Conservation (phyloP, 192 early-diverging fungal species). For the Mortierella antarctica region DNA sequence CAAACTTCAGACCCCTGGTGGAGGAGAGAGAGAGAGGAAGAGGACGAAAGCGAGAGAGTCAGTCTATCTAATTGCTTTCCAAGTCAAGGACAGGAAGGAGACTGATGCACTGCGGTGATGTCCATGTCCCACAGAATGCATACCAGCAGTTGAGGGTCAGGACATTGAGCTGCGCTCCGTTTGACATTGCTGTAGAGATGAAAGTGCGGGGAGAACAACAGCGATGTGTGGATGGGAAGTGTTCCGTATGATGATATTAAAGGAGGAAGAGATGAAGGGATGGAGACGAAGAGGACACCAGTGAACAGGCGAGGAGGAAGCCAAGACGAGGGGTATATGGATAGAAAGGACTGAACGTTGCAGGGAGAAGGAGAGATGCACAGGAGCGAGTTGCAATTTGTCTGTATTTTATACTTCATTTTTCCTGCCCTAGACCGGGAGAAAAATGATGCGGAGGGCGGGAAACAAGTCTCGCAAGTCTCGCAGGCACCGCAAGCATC, state of each 20-base stretch:
- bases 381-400: too few species aligned
- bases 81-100: neutral
- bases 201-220: neutral
- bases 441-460: too few species aligned
- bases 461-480: too few species aligned
- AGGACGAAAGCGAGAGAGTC: constrained; percentile 24
- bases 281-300: too few species aligned
- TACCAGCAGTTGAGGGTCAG: constrained; percentile 62
- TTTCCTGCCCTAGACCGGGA: too few species aligned
- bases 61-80: constrained; percentile 13
- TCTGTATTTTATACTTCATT: too few species aligned
- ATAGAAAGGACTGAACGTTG: too few species aligned
- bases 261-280: neutral
- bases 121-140: neutral
- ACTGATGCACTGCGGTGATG: neutral
- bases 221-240: neutral
- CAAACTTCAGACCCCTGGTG: constrained; percentile 53
- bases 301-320: too few species aligned
- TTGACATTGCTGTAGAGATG: neutral
- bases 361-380: too few species aligned
- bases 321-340: too few species aligned
- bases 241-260: neutral
- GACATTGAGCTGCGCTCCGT: constrained; percentile 16
- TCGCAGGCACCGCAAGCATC: too few species aligned
- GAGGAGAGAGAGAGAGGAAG: neutral